Conservation (phyloP, 306 rosid species). For the Prunus persica region Prunus_persica_NCBIv2 NC_034011.1:24892001-24892500, state of each 20-base stretch:
- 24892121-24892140: conserved; percentile 84
- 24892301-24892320: conserved; percentile 98
- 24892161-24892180: conserved; percentile 80
- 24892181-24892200: conserved; percentile 46
- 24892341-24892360: conserved; percentile 65
- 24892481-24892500: conserved; percentile 42
- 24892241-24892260: background rate
- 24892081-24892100: conserved; percentile 89
- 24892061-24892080: conserved; percentile 92
- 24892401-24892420: conserved; percentile 94
- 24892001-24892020: conserved; percentile 80
- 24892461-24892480: conserved; percentile 18
- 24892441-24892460: conserved; percentile 42
- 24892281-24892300: conserved; percentile 35
- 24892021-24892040: conserved; percentile 94
- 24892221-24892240: background rate
- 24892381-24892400: conserved; percentile 62
- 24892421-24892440: conserved; percentile 91
- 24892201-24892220: background rate
- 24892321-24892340: conserved; percentile 79
- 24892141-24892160: conserved; percentile 82
- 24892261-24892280: background rate
- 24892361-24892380: conserved; percentile 50
- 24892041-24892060: conserved; percentile 44
- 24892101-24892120: conserved; percentile 82